Percentiles rank a stretch among this genome's conserved stretches.
Evolutionary conservation across 495 filamentous ascomycete genomes (phyloP).

Genomic region (Podospora tetraspora): DNA sequence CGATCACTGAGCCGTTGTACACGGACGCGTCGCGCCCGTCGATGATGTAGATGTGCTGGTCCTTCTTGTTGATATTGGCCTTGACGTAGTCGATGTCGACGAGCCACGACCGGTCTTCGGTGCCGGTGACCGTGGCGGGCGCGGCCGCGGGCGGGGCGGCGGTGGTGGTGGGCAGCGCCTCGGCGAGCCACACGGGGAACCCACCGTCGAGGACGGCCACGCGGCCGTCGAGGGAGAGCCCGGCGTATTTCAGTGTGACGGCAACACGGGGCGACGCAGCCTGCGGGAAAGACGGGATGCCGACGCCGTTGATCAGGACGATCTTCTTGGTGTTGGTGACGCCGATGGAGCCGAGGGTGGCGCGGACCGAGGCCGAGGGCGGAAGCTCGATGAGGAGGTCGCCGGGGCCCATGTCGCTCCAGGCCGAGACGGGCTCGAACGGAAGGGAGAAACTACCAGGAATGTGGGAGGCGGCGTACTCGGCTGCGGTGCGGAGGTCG

Average conservation of each 20-base stretch:
- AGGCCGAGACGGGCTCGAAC: conserved; percentile 24
- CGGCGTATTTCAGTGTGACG: conserved; percentile 23
- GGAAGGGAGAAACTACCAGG: conserved; percentile 18
- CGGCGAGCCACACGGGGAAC: conserved; percentile 18
- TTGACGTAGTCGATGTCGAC: conserved; percentile 21
- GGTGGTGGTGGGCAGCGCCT: conserved; percentile 15
- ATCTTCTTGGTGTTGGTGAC: conserved; percentile 23
- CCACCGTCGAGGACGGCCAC: conserved; percentile 24
- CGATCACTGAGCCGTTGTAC: conserved; percentile 20
- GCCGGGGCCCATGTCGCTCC: conserved; percentile 19
- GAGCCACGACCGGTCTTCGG: conserved; percentile 20
- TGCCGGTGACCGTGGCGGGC: conserved; percentile 8
- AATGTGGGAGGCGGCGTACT: conserved; percentile 20
- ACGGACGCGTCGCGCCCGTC: conserved; percentile 19
- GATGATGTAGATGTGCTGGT: conserved; percentile 18
- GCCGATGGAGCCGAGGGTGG: conserved; percentile 17
- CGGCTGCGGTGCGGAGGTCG: conserved; percentile 18
- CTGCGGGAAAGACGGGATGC: conserved; percentile 20
- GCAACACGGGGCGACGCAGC: conserved; percentile 24
- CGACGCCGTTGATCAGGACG: conserved; percentile 25
- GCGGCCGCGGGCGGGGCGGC: conserved; percentile 9
- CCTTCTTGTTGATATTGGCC: conserved; percentile 19
- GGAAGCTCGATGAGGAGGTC: conserved; percentile 22
- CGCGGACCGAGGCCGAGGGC: conserved; percentile 12
- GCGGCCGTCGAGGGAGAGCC: conserved; percentile 18